phyloP scores from a whole-genome alignment of 495 filamentous ascomycete genomes.

The Tuber magnatum region DNA sequence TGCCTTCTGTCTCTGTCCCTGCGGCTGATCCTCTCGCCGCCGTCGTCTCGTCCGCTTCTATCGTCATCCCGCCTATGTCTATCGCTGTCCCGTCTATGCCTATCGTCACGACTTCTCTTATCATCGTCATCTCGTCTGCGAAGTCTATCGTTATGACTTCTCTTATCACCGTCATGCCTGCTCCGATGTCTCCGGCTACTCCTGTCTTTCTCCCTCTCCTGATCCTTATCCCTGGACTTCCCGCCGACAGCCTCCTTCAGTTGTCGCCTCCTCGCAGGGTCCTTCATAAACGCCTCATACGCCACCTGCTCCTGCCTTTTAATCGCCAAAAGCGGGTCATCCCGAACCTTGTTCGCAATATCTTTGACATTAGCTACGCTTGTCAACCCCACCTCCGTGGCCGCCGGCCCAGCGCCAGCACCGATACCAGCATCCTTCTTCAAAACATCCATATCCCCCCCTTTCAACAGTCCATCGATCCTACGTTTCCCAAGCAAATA shows the following conservation, averaged over 20 bases:
- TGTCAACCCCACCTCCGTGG: constrained; percentile 47
- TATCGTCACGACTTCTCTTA: constrained; percentile 37
- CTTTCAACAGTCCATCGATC: constrained; percentile 83
- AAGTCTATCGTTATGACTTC: constrained; percentile 42
- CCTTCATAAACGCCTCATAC: constrained; percentile 81
- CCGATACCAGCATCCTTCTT: constrained; percentile 62
- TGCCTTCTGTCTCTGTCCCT: constrained; percentile 4
- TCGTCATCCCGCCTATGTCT: constrained; percentile 33
- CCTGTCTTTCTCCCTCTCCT: constrained; percentile 50
- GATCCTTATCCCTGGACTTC: constrained; percentile 46
- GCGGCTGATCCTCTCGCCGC: neutral
- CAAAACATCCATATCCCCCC: constrained; percentile 68
- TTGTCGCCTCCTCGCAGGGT: constrained; percentile 63
- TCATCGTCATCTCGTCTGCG: constrained; percentile 43
- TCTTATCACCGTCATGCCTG: constrained; percentile 35
- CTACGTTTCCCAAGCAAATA: constrained; percentile 87
- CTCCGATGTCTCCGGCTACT: constrained; percentile 50
- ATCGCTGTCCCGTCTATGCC: constrained; percentile 43
- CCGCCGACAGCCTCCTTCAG: constrained; percentile 55
- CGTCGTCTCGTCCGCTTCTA: constrained; percentile 42
- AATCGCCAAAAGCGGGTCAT: constrained; percentile 85
- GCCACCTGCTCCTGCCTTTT: constrained; percentile 87
- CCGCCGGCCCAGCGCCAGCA: constrained; percentile 54
- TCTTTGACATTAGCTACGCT: constrained; percentile 63
- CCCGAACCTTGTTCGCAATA: constrained; percentile 71